These are phyloP conservation scores for Cryptosporidium andersoni DNA, from an alignment of 169 alveolate genomes.

Conservation along the genomic window DNA sequence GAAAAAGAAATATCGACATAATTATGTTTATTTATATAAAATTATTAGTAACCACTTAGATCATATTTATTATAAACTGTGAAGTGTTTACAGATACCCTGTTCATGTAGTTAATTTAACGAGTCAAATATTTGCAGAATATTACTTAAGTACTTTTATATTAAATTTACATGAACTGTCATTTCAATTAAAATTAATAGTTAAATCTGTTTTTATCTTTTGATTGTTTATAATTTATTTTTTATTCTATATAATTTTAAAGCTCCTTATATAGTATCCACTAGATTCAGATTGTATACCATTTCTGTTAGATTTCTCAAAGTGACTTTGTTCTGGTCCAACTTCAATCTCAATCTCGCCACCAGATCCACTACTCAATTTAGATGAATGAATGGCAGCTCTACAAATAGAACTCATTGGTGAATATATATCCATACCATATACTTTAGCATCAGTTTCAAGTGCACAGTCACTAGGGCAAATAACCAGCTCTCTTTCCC, in stretches of 20 bases:
- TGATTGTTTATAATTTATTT: background rate
- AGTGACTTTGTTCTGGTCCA: slow-evolving; percentile 69
- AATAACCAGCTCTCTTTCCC: slow-evolving; percentile 52
- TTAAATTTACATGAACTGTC: background rate
- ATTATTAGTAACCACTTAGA: no score
- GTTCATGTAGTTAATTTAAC: background rate
- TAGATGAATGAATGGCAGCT: slow-evolving; percentile 86
- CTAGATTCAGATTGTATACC: slow-evolving; percentile 62
- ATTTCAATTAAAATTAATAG: background rate
- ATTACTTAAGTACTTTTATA: background rate
- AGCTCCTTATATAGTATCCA: slow-evolving; percentile 68
- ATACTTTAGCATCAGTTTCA: slow-evolving; percentile 73
- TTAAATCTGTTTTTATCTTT: background rate
- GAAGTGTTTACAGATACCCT: background rate
- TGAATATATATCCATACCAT: slow-evolving; percentile 82
- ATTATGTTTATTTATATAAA: no score
- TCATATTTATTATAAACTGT: no score
- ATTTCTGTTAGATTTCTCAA: slow-evolving; percentile 63
- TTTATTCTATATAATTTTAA: slow-evolving; percentile 34
- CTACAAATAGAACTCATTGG: slow-evolving; percentile 87
- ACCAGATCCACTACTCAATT: slow-evolving; percentile 20
- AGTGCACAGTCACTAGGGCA: slow-evolving; percentile 74
- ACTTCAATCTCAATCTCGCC: slow-evolving; percentile 68
- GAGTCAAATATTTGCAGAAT: background rate
- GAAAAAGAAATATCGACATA: no score